These are phyloP conservation scores for Fusarium praegraminearum DNA, from an alignment of 2,329 filamentous ascomycete species.

Conservation along the genomic window DNA sequence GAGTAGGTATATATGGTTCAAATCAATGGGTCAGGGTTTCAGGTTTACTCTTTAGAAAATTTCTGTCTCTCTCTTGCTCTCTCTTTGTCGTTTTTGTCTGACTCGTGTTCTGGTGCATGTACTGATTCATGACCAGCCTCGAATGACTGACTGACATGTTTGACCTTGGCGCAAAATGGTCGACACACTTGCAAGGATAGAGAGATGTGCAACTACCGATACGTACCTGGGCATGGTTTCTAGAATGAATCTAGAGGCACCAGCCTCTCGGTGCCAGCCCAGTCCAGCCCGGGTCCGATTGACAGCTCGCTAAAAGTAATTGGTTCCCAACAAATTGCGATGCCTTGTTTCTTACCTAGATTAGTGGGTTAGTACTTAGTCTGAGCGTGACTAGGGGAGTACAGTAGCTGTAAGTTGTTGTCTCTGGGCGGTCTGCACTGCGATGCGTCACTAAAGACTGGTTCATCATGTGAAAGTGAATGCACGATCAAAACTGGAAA, in stretches of 20 bases:
- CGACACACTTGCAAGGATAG: constrained; percentile 19
- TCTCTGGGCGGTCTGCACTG: constrained; percentile 30
- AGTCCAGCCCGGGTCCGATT: neutral
- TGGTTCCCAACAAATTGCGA: constrained; percentile 23
- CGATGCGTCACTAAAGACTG: constrained; percentile 14
- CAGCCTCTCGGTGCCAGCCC: constrained; percentile 9
- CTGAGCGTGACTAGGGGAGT: neutral
- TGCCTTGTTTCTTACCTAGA: constrained; percentile 11
- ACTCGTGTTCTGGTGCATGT: constrained; percentile 24
- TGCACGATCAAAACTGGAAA: constrained; percentile 9
- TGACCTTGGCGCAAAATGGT: constrained; percentile 4
- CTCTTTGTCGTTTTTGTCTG: constrained; percentile 11
- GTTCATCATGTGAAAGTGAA: constrained; percentile 24
- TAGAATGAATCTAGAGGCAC: constrained; percentile 30
- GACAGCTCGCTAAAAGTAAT: constrained; percentile 20
- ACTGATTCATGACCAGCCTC: constrained; percentile 35
- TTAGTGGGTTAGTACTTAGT: neutral
- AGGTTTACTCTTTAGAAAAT: constrained; percentile 19
- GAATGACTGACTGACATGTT: constrained; percentile 20
- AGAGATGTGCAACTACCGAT: constrained; percentile 24
- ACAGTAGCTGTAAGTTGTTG: neutral
- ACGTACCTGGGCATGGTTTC: constrained; percentile 23
- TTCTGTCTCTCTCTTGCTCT: neutral
- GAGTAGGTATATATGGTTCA: constrained; percentile 35
- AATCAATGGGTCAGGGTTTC: constrained; percentile 32